phyloP scores from a whole-genome alignment of 495 filamentous ascomycete genomes.

The Melanomma pulvis-pyrius region DNA sequence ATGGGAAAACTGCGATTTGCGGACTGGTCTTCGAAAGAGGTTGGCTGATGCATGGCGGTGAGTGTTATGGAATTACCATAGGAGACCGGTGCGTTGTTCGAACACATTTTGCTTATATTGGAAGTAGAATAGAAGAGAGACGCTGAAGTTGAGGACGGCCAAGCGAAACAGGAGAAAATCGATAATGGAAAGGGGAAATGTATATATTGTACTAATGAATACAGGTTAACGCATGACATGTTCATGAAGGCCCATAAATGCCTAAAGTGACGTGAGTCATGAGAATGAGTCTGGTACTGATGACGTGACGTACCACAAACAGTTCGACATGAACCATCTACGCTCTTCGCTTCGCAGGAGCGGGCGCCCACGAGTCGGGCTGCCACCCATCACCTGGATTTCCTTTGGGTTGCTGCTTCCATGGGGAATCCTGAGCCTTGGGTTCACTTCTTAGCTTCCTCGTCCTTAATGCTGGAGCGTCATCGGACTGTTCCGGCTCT shows the following conservation, averaged over 20 bases:
- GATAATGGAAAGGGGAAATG: neutral
- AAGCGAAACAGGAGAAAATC: neutral
- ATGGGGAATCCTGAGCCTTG: conserved; percentile 57
- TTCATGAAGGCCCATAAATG: neutral
- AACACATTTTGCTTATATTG: neutral
- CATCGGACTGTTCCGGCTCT: conserved; percentile 14
- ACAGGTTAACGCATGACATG: neutral
- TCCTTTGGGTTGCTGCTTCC: conserved; percentile 56
- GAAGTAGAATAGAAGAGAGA: neutral
- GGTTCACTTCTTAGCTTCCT: conserved; percentile 18
- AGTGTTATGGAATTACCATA: neutral
- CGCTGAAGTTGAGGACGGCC: neutral
- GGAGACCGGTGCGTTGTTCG: neutral
- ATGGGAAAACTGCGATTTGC: neutral
- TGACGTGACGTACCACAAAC: neutral
- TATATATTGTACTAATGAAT: neutral
- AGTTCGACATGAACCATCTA: neutral
- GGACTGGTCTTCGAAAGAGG: neutral
- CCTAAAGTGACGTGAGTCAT: neutral
- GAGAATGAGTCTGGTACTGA: neutral
- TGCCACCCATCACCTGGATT: conserved; percentile 75
- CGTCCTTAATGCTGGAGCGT: conserved; percentile 34
- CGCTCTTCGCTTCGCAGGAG: conserved; percentile 22
- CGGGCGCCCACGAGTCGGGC: conserved; percentile 71
- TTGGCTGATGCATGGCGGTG: neutral